phyloP scores from a whole-genome alignment of 139 green algal species.

The Tetraselmis chui region DNA sequence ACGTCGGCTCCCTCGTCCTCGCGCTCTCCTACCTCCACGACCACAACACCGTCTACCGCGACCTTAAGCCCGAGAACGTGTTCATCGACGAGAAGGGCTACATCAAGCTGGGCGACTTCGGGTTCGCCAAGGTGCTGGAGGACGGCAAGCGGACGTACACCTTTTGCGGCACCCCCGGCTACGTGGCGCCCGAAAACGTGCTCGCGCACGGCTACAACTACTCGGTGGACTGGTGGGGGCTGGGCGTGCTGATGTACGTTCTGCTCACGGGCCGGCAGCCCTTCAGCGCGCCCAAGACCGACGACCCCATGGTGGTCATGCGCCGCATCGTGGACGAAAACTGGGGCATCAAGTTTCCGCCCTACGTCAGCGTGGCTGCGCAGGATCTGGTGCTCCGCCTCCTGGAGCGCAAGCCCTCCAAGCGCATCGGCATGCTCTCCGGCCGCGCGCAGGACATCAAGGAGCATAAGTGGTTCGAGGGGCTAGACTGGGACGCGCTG shows the following conservation, averaged over 20 bases:
- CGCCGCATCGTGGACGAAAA: slow-evolving; percentile 89
- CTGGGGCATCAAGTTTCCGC: slow-evolving; percentile 86
- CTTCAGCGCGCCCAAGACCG: slow-evolving; percentile 82
- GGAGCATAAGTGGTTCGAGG: slow-evolving; percentile 88
- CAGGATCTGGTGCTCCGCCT: slow-evolving; percentile 76
- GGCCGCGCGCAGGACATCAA: slow-evolving; percentile 77
- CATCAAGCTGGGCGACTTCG: slow-evolving; percentile 95
- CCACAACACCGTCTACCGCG: slow-evolving; percentile 86
- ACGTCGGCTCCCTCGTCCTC: slow-evolving; percentile 81
- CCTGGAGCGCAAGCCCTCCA: slow-evolving; percentile 80
- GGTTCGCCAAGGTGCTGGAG: slow-evolving; percentile 91
- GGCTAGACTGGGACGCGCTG: slow-evolving; percentile 82
- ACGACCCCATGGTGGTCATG: slow-evolving; percentile 97
- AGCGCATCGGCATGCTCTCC: slow-evolving; percentile 82
- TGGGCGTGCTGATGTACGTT: slow-evolving; percentile 92
- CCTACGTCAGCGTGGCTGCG: slow-evolving; percentile 68
- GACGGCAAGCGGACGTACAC: slow-evolving; percentile 83
- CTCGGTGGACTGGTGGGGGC: slow-evolving; percentile 86
- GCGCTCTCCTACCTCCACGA: slow-evolving; percentile 93
- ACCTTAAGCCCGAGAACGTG: slow-evolving; percentile 98
- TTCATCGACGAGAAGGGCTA: slow-evolving; percentile 87
- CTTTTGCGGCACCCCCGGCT: slow-evolving; percentile 95
- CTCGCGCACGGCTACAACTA: slow-evolving; percentile 87
- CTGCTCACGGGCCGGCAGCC: slow-evolving; percentile 90
- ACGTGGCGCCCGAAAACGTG: slow-evolving; percentile 94